Evolutionary conservation across 2,329 filamentous ascomycete genomes (phyloP).

Genomic region (Aspergillus sp.): DNA sequence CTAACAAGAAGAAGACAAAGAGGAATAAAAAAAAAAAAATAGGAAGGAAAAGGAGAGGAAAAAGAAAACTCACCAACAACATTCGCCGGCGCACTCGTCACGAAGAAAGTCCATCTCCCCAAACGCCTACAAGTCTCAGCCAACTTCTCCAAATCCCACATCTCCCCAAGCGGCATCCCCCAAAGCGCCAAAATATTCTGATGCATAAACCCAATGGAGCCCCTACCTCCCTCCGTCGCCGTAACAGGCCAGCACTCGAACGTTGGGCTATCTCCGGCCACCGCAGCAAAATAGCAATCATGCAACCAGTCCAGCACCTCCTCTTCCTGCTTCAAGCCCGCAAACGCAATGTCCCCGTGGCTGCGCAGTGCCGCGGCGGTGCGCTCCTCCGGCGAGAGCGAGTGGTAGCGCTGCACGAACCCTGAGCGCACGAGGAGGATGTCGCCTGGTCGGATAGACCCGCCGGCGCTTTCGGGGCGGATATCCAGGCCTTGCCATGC

Average conservation of each 20-base stretch:
- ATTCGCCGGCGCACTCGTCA: slow-evolving; percentile 45
- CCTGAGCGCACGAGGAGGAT: slow-evolving; percentile 67
- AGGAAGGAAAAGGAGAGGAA: background rate
- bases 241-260: slow-evolving; percentile 64
- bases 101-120: slow-evolving; percentile 42
- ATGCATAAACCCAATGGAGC: slow-evolving; percentile 33
- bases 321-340: slow-evolving; percentile 54
- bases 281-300: slow-evolving; percentile 66
- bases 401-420: slow-evolving; percentile 59
- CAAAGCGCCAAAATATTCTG: slow-evolving; percentile 45
- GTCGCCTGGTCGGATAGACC: slow-evolving; percentile 60
- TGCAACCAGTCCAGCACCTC: slow-evolving; percentile 66
- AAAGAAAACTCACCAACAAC: slow-evolving; percentile 34
- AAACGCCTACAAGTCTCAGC: slow-evolving; percentile 35
- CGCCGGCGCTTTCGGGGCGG: slow-evolving; percentile 53
- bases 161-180: slow-evolving; percentile 47
- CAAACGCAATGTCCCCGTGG: slow-evolving; percentile 46
- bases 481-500: slow-evolving; percentile 63
- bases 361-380: slow-evolving; percentile 30
- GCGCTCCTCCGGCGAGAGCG: slow-evolving; percentile 39
- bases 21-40: background rate
- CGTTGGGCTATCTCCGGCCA: slow-evolving; percentile 61
- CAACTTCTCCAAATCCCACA: slow-evolving; percentile 45
- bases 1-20: background rate
- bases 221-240: slow-evolving; percentile 13